A percentile compares a stretch with the other conserved stretches of the same genome.
These are phyloP conservation scores for Phanerodontia chrysosporium DNA, from an alignment of 768 basidiomycete species.

Conservation along the genomic window DNA sequence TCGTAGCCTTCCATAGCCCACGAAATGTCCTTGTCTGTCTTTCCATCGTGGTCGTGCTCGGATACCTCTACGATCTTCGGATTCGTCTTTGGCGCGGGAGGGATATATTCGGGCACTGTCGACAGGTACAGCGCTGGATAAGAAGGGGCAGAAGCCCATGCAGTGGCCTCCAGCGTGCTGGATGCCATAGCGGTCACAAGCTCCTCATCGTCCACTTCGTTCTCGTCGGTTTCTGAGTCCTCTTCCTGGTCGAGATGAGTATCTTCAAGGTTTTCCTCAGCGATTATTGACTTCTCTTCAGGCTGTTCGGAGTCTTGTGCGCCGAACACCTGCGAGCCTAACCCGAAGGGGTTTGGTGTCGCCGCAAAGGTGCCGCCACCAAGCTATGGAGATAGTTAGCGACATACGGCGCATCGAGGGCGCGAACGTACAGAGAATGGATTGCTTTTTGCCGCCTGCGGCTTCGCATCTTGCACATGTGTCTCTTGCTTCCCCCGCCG, in stretches of 20 bases:
- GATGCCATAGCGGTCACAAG: conserved; percentile 57
- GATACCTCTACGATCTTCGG: conserved; percentile 36
- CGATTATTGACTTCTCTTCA: too few relatives aligned
- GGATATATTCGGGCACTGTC: conserved; percentile 68
- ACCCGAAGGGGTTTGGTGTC: conserved; percentile 40
- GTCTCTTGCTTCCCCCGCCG: conserved; percentile 40
- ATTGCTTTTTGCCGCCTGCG: background rate
- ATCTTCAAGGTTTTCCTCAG: conserved; percentile 5
- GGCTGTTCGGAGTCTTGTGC: background rate
- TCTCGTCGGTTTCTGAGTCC: conserved; percentile 14
- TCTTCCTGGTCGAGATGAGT: conserved; percentile 15
- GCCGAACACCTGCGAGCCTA: conserved; percentile 70
- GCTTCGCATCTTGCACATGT: conserved; percentile 31
- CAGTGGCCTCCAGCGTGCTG: conserved; percentile 50
- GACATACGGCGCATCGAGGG: background rate
- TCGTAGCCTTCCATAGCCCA: conserved; percentile 80
- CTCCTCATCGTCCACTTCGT: conserved; percentile 33
- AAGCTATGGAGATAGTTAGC: background rate
- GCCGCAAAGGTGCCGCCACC: background rate
- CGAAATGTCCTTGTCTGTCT: conserved; percentile 41
- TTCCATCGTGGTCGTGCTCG: conserved; percentile 35
- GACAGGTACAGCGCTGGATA: conserved; percentile 73
- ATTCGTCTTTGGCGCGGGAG: conserved; percentile 49
- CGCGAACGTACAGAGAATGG: background rate
- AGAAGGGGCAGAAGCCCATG: conserved; percentile 63